Evolutionary conservation across 2,329 filamentous ascomycete species (phyloP).

Genomic region (Sarocladiaceae sp.): DNA sequence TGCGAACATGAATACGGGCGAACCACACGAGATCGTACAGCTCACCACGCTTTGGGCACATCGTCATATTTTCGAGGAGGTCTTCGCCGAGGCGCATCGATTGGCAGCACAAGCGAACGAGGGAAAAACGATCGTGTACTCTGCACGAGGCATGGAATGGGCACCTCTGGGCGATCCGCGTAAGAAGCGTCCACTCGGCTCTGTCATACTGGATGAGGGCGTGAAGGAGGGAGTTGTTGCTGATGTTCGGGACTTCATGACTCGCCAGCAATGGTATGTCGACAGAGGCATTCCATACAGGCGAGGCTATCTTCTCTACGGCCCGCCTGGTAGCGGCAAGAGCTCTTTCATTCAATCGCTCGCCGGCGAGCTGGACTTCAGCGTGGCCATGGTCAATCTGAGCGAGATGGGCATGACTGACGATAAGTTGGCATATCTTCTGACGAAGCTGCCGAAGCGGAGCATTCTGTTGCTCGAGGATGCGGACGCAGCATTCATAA

Average conservation of each 20-base stretch:
- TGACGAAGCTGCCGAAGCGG: constrained; percentile 78
- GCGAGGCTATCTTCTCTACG: constrained; percentile 82
- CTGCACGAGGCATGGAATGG: constrained; percentile 81
- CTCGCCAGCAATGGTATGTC: constrained; percentile 80
- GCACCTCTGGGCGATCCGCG: constrained; percentile 76
- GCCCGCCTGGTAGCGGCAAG: constrained; percentile 87
- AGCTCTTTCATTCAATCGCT: constrained; percentile 95
- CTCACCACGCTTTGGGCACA: constrained; percentile 89
- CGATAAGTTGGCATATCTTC: constrained; percentile 78
- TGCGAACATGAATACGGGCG: constrained; percentile 74
- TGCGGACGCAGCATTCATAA: constrained; percentile 85
- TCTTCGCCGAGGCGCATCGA: constrained; percentile 82
- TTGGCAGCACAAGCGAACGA: constrained; percentile 77
- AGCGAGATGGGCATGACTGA: constrained; percentile 88
- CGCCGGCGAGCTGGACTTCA: constrained; percentile 87
- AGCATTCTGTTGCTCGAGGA: constrained; percentile 85
- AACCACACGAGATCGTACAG: constrained; percentile 91
- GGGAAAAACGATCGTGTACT: constrained; percentile 91
- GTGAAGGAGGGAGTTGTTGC: constrained; percentile 76
- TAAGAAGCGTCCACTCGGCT: constrained; percentile 80
- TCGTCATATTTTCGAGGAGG: constrained; percentile 81
- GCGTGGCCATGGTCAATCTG: constrained; percentile 87
- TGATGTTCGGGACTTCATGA: constrained; percentile 80
- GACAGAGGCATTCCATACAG: constrained; percentile 94
- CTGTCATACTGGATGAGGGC: constrained; percentile 80